Conservation (phyloP, 139 green algal species). For the Eudorina sp. region DNA sequence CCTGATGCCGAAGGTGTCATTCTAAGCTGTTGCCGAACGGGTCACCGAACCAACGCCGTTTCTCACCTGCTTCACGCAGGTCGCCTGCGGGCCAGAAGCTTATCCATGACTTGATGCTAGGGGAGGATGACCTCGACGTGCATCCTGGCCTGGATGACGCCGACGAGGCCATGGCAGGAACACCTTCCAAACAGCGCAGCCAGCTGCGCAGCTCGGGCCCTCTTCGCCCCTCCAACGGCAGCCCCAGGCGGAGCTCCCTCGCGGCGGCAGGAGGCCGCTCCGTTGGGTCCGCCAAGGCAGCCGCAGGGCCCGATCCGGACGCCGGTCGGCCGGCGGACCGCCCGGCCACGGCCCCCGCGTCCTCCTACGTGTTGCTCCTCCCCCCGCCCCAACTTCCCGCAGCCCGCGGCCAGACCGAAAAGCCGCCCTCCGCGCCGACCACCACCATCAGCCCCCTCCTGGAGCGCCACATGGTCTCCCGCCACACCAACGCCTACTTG, state of each 20-base stretch:
- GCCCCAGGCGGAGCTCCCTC: background rate
- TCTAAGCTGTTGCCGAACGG: constrained; percentile 3
- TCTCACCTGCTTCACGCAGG: background rate
- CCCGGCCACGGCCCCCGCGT: constrained; percentile 2
- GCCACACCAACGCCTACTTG: constrained; percentile 18
- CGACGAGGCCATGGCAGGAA: background rate
- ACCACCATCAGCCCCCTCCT: background rate
- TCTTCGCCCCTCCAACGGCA: background rate
- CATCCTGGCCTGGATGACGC: background rate
- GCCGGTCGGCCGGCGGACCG: background rate
- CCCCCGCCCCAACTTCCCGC: constrained; percentile 16
- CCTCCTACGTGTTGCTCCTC: background rate
- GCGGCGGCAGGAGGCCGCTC: background rate
- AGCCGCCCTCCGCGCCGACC: background rate
- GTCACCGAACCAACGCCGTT: background rate
- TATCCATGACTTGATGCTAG: constrained; percentile 30
- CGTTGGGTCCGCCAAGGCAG: background rate
- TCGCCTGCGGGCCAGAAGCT: constrained; percentile 14
- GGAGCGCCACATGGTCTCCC: constrained; percentile 26
- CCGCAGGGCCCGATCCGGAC: too few species aligned
- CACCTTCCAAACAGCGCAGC: background rate
- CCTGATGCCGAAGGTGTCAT: background rate
- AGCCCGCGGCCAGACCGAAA: background rate
- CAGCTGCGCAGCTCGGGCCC: background rate
- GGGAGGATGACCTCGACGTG: background rate